Evolutionary conservation across 2,329 filamentous ascomycete species (phyloP).

Genomic region (Fusarium zealandicum): DNA sequence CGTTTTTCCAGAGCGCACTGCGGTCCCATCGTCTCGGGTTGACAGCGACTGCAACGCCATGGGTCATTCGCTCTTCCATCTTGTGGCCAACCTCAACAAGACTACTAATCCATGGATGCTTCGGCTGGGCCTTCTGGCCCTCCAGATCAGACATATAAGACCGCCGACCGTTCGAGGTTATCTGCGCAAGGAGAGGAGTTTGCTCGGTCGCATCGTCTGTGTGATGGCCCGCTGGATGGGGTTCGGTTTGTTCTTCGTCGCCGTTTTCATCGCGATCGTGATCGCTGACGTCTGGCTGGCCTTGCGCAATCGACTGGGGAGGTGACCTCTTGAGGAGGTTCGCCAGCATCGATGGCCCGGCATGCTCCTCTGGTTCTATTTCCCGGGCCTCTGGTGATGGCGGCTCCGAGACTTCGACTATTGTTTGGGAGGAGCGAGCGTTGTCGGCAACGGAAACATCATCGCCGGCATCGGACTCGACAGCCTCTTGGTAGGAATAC

Average conservation of each 20-base stretch:
- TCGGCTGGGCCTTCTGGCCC: constrained; percentile 53
- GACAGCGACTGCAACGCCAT: constrained; percentile 48
- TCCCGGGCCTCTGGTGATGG: constrained; percentile 38
- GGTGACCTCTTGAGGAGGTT: constrained; percentile 60
- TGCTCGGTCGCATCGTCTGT: constrained; percentile 48
- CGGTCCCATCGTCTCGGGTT: constrained; percentile 78
- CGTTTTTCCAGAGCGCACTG: constrained; percentile 67
- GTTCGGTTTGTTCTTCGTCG: constrained; percentile 20
- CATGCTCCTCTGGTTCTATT: constrained; percentile 28
- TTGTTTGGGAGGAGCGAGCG: constrained; percentile 55
- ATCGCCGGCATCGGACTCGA: constrained; percentile 35
- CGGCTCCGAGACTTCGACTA: constrained; percentile 67
- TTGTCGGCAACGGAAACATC: constrained; percentile 35
- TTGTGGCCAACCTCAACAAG: constrained; percentile 44
- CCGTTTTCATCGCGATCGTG: constrained; percentile 15
- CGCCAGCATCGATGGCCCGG: constrained; percentile 54
- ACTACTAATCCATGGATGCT: constrained; percentile 46
- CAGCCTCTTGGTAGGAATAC: constrained; percentile 42
- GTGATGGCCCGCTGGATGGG: constrained; percentile 11
- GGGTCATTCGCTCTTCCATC: constrained; percentile 43
- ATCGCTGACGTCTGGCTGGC: constrained; percentile 16
- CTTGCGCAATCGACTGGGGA: constrained; percentile 47
- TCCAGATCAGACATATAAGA: constrained; percentile 55
- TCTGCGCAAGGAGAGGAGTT: constrained; percentile 56
- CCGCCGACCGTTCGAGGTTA: constrained; percentile 43